Evolutionary conservation across 139 green algal species (phyloP).

Genomic region (Coelastrella sp.): DNA sequence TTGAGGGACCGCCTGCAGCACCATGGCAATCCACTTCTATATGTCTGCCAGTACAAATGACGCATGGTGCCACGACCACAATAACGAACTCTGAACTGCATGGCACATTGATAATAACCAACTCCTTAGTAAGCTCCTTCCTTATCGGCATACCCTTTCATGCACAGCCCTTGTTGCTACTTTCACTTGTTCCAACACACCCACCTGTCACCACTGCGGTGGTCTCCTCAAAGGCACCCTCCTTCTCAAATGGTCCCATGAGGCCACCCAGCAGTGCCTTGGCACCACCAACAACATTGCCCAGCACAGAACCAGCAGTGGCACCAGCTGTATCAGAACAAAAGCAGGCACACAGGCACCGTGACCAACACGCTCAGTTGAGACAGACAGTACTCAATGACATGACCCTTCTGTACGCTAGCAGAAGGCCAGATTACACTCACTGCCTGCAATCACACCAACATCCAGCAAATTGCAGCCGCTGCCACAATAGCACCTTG

Average conservation of each 20-base stretch:
- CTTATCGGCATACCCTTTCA: background rate
- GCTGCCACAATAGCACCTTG: no score
- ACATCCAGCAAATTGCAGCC: no score
- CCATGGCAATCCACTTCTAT: background rate
- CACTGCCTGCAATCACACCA: background rate
- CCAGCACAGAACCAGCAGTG: slow-evolving; percentile 10
- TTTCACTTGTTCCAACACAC: background rate
- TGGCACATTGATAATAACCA: background rate
- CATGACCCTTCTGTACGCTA: background rate
- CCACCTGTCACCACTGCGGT: slow-evolving; percentile 27
- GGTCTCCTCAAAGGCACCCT: slow-evolving; percentile 34
- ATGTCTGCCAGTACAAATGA: no score
- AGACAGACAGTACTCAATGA: background rate
- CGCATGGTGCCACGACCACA: no score
- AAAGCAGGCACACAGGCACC: background rate
- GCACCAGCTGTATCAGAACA: background rate
- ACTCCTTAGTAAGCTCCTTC: background rate
- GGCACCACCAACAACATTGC: slow-evolving; percentile 16
- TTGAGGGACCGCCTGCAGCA: background rate
- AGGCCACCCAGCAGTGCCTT: slow-evolving; percentile 26
- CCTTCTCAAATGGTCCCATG: slow-evolving; percentile 37
- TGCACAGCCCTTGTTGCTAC: background rate
- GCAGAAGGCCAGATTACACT: background rate
- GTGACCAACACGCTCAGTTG: background rate
- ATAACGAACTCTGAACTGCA: background rate